A percentile compares a stretch with the other conserved stretches of the same genome.
Conservation (phyloP, 495 filamentous ascomycete genomes). For the Penicillium fimorum region DNA sequence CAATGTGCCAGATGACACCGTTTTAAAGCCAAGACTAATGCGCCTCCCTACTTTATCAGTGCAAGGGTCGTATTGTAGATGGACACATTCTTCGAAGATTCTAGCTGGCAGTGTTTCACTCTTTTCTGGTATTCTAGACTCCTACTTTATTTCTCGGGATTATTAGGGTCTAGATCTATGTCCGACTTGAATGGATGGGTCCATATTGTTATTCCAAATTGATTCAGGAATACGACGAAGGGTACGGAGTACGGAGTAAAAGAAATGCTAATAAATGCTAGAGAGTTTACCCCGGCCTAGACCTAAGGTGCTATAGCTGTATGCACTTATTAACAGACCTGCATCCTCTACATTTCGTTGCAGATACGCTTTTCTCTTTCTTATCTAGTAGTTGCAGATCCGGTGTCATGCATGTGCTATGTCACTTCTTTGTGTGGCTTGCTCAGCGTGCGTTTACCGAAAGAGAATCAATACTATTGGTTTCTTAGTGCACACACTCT, state of each 20-base stretch:
- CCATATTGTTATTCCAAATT: background rate
- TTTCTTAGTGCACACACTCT: conserved; percentile 55
- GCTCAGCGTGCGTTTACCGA: conserved; percentile 47
- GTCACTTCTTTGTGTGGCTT: conserved; percentile 21
- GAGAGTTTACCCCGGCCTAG: too few species aligned
- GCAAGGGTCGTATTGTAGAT: conserved; percentile 11
- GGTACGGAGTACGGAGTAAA: background rate
- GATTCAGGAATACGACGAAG: background rate
- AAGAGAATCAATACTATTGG: conserved; percentile 58
- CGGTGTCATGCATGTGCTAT: conserved; percentile 13
- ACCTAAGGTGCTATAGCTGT: too few species aligned
- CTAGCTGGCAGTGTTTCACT: background rate
- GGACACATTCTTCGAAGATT: conserved; percentile 10
- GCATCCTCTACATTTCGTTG: conserved; percentile 21
- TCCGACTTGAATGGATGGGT: too few species aligned
- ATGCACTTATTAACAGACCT: background rate
- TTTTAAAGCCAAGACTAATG: conserved; percentile 9
- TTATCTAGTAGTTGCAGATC: conserved; percentile 14
- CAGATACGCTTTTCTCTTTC: conserved; percentile 8
- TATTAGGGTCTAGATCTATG: background rate
- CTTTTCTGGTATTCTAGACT: background rate
- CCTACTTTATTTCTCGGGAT: background rate
- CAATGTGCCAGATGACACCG: background rate
- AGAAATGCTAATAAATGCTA: background rate
- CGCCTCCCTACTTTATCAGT: conserved; percentile 8